Evolutionary conservation across 139 green algal genomes (phyloP).

Genomic region (Picochlorum sp.): DNA sequence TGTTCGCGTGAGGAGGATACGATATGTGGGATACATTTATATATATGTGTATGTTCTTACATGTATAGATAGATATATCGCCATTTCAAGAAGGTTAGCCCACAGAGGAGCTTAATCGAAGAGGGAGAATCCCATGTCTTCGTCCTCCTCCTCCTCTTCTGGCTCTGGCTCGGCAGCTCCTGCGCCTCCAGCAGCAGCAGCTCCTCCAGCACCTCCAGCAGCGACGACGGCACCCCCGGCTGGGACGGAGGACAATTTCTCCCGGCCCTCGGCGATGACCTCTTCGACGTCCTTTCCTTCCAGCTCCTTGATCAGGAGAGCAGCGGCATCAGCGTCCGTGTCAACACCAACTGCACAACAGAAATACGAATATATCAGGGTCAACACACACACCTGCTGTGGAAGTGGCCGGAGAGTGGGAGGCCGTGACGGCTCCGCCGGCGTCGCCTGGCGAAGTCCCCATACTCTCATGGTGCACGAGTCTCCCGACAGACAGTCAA

Average conservation of each 20-base stretch:
- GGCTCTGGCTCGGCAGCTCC: conserved; percentile 54
- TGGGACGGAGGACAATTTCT: conserved; percentile 67
- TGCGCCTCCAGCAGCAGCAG: conserved; percentile 33
- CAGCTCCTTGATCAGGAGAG: conserved; percentile 54
- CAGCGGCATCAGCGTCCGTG: conserved; percentile 49
- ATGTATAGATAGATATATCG: no score
- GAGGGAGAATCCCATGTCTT: conserved; percentile 63
- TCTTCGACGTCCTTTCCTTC: conserved; percentile 70
- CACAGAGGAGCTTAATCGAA: conserved; percentile 44
- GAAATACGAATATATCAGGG: not conserved
- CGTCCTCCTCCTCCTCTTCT: conserved; percentile 53
- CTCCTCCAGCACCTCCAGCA: conserved; percentile 23
- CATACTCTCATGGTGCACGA: no score
- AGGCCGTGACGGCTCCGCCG: not conserved
- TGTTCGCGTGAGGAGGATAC: no score
- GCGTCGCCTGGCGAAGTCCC: not conserved
- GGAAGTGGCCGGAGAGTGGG: no score
- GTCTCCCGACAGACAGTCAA: no score
- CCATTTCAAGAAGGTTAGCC: not conserved
- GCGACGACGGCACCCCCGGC: conserved; percentile 43
- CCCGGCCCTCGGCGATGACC: conserved; percentile 36
- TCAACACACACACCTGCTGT: no score
- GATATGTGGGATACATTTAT: no score
- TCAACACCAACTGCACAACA: conserved; percentile 47
- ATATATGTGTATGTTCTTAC: no score